These are phyloP conservation scores for Candida maesae DNA, from an alignment of 805 yeast species.

Conservation along the genomic window DNA sequence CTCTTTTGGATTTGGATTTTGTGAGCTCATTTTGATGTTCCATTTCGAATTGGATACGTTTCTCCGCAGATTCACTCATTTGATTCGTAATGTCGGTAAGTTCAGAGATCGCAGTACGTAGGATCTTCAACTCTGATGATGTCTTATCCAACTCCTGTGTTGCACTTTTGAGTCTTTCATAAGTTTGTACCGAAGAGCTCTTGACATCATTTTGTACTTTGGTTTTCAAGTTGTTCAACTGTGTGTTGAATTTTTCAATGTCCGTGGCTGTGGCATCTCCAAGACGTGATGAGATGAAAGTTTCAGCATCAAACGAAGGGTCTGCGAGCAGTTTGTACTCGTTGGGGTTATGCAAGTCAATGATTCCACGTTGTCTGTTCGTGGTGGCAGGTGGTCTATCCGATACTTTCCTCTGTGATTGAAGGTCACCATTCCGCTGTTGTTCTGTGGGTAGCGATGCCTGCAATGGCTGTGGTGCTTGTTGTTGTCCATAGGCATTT, in stretches of 20 bases:
- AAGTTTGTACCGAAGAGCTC: conserved; percentile 56
- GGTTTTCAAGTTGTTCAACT: conserved; percentile 44
- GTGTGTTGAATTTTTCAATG: conserved; percentile 64
- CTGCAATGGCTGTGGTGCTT: neutral
- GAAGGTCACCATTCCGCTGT: neutral
- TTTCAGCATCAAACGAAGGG: conserved; percentile 43
- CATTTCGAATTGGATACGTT: conserved; percentile 45
- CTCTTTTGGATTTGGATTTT: conserved; percentile 14
- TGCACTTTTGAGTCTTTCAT: conserved; percentile 54
- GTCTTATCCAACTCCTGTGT: conserved; percentile 60
- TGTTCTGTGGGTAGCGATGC: no score
- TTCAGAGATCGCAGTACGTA: conserved; percentile 58
- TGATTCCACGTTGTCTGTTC: conserved; percentile 10
- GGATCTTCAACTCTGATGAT: conserved; percentile 55
- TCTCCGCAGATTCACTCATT: conserved; percentile 58
- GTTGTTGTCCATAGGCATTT: neutral
- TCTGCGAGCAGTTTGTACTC: conserved; percentile 35
- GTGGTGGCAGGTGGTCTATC: conserved; percentile 4
- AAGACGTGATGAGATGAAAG: conserved; percentile 46
- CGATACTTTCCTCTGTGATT: conserved; percentile 3
- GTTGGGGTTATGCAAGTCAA: conserved; percentile 23
- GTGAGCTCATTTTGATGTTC: conserved; percentile 23
- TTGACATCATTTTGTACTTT: conserved; percentile 56
- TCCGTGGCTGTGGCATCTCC: conserved; percentile 66
- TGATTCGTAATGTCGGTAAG: conserved; percentile 56